Conservation (phyloP, 1,284 basidiomycete species). For the Cutaneotrichosporon cutaneum region DNA sequence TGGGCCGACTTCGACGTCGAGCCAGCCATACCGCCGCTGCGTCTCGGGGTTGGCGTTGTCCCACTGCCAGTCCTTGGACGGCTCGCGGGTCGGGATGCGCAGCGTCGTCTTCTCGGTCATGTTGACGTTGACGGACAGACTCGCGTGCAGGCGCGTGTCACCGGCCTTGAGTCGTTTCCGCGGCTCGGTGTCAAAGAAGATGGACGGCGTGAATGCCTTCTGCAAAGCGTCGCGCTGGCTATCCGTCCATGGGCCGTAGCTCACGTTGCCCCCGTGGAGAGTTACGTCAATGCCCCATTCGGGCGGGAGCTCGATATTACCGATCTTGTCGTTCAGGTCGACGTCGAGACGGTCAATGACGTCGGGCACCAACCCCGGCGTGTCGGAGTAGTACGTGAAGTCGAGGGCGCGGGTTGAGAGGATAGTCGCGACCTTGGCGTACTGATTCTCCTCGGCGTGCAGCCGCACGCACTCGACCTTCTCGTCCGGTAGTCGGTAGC, state of each 20-base stretch:
- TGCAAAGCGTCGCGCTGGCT: conserved; percentile 78
- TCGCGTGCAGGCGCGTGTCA: conserved; percentile 75
- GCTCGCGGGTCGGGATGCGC: conserved; percentile 80
- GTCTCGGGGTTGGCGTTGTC: conserved; percentile 39
- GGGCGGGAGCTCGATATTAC: conserved; percentile 81
- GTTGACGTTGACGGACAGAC: conserved; percentile 73
- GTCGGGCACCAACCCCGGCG: conserved; percentile 50
- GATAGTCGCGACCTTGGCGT: conserved; percentile 79
- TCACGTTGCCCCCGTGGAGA: conserved; percentile 67
- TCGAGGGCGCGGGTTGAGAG: conserved; percentile 74
- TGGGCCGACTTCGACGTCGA: conserved; percentile 72
- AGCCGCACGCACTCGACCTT: conserved; percentile 24
- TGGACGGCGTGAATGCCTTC: conserved; percentile 73
- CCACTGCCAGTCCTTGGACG: conserved; percentile 53
- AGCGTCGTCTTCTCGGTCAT: conserved; percentile 72
- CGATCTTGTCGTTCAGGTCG: conserved; percentile 62
- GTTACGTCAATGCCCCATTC: conserved; percentile 89
- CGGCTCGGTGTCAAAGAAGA: conserved; percentile 65
- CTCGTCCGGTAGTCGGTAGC: conserved; percentile 49
- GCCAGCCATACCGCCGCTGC: conserved; percentile 63
- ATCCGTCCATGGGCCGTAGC: conserved; percentile 93
- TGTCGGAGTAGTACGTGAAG: conserved; percentile 78
- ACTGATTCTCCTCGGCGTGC: conserved; percentile 60
- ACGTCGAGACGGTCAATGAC: conserved; percentile 54
- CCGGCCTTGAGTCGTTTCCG: conserved; percentile 66